Evolutionary conservation across 2,329 filamentous ascomycete species (phyloP), one percentile per base, ranked within the genome.

Genomic region (Aspergillus glaucus): DNA sequence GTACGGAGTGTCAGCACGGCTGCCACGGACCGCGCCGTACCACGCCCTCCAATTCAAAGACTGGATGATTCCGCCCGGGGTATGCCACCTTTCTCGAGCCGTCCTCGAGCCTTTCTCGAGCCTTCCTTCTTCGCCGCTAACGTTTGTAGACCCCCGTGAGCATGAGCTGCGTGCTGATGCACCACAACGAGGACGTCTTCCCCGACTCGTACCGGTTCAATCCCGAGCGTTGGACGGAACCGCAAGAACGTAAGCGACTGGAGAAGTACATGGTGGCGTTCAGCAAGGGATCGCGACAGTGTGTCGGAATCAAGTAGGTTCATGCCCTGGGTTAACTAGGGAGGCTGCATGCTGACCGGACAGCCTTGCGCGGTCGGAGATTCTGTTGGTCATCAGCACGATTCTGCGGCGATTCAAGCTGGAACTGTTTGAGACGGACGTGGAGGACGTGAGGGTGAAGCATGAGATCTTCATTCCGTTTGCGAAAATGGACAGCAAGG

Each of bases 281-380:
- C 47, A 62, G 62, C 30, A 65, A 62, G 34, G 75, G 75, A 0
- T 69, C 64, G 3, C 60, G 75, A 19, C 69, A 70, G 57, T 79
- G 75, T 50, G 62, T 74, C 10, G 75, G 75, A 14, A 72, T 73
- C 41, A 72, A 76, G 62, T 65, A 55, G 10, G 52, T 46, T 9
- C 9, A 9, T 40, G 6, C 43, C 37, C 14, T 15, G 24, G 1
- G 40, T 32, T 47, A 46, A 46, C 39, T 30, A 15, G 15, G 15
- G 15, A 5, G 9, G 22, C 26, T 39, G 36, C 17, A 43, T 41
- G 36, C 14, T 5, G 9, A 40, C 15, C 14, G 2, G 30, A 14
- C 6, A 68, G 65, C 26, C 60, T 69, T 2, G 67, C 66, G 1
- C 57, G 61, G 15, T 59, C 65, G 4, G 65, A 68, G 48, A 54